Percentiles rank a stretch among this genome's conserved stretches.
Evolutionary conservation across 2,329 filamentous ascomycete genomes (phyloP).

Genomic region (Clonostachys solani): DNA sequence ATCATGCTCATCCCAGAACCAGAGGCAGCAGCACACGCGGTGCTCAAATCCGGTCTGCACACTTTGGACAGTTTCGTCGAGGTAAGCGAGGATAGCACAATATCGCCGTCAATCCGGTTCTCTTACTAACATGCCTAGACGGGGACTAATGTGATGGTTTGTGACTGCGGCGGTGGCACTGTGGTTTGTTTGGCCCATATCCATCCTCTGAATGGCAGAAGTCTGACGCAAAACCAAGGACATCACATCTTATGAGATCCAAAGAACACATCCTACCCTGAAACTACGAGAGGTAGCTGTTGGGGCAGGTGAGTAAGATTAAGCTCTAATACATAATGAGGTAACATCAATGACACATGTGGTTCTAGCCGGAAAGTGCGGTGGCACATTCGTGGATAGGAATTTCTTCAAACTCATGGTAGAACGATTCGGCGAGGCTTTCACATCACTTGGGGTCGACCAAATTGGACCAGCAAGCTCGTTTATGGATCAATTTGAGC

Average conservation of each 20-base stretch:
- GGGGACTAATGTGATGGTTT: not conserved
- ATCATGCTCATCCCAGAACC: not conserved
- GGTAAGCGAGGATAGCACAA: not conserved
- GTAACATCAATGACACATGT: not conserved
- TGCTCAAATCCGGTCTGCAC: not conserved
- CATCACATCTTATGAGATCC: not conserved
- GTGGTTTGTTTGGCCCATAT: not conserved
- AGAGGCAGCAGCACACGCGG: not conserved
- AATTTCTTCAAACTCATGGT: slow-evolving; percentile 5
- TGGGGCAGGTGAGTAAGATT: not conserved
- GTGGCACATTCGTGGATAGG: slow-evolving; percentile 5
- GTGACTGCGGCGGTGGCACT: not conserved
- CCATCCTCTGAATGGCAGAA: not conserved
- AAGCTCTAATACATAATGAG: not conserved
- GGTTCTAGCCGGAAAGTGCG: slow-evolving; percentile 5
- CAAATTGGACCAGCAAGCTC: slow-evolving; percentile 1
- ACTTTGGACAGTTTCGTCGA: not conserved
- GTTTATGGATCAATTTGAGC: not conserved
- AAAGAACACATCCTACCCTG: not conserved
- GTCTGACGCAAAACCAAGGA: not conserved
- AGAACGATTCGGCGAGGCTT: slow-evolving; percentile 6
- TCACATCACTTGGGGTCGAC: not conserved
- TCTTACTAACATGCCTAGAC: not conserved
- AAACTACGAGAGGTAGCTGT: not conserved
- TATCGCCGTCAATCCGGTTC: too few species aligned